phyloP scores from a whole-genome alignment of 2,329 filamentous ascomycete genomes.

The Diplocarpon rosae region DNA sequence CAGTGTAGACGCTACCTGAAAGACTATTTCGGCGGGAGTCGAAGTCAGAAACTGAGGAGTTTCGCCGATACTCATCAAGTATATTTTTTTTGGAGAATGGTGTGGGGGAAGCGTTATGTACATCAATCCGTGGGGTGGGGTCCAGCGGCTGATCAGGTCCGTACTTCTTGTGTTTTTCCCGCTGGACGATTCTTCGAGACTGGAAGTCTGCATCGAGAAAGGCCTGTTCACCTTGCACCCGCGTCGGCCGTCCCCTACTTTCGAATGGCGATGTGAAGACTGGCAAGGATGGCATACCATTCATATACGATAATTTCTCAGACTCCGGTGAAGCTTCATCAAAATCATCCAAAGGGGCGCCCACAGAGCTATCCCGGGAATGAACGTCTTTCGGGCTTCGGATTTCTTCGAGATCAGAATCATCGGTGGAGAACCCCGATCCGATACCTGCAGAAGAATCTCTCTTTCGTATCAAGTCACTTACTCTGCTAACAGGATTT shows the following conservation, averaged over 20 bases:
- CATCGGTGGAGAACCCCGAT: constrained; percentile 35
- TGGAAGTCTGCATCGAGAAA: constrained; percentile 26
- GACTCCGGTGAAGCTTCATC: constrained; percentile 10
- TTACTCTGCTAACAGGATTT: constrained; percentile 50
- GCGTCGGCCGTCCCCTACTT: constrained; percentile 26
- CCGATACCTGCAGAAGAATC: constrained; percentile 34
- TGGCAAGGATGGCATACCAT: constrained; percentile 35
- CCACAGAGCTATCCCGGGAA: constrained; percentile 30
- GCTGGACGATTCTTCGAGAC: constrained; percentile 29
- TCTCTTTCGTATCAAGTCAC: constrained; percentile 48
- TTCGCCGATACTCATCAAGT: constrained; percentile 5
- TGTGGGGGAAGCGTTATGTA: constrained; percentile 28
- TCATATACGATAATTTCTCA: constrained; percentile 16
- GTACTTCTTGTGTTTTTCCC: constrained; percentile 29
- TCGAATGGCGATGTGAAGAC: constrained; percentile 38
- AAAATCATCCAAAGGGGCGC: constrained; percentile 8
- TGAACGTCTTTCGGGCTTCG: constrained; percentile 28
- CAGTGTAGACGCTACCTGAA: constrained; percentile 15
- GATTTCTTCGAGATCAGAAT: constrained; percentile 36
- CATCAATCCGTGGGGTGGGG: constrained; percentile 38
- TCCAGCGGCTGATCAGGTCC: constrained; percentile 34
- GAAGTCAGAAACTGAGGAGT: constrained; percentile 23
- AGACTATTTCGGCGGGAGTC: constrained; percentile 17
- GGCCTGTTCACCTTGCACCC: constrained; percentile 19
- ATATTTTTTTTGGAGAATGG: constrained; percentile 18